Base-by-base conservation (phyloP, 768 basidiomycete species). In the Xanthoconium purpureum region DNA sequence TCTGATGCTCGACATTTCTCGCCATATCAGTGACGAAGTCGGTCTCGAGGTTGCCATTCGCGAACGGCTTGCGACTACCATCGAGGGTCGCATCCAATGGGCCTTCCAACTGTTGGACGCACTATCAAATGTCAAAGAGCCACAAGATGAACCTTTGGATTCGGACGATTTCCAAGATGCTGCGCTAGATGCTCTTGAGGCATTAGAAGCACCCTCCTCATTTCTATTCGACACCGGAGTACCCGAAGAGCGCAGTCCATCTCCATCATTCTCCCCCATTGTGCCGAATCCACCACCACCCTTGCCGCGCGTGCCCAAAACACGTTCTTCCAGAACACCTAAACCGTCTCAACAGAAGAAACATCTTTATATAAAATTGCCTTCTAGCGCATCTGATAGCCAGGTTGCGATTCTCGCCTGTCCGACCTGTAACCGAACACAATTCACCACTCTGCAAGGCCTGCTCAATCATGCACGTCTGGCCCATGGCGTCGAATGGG, bases 401-500 rank as follows among this genome's bases (percentile, higher is more conserved):
- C 69, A 73, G 29, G 55, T 74, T 18, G 67, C 63, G 6, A 55
- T 73, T 45, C 73, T 81, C 37, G 67, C 62, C 6, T 81, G 80
- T 62, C 72, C 75, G 0, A 75, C 73, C 50, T 82, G 80, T 56
- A 45, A 61, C 10, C 75, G 80, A 20, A 74, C 72, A 8, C 78
- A 82, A 46, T 80, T 82, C 61, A 79, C 77, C 24, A 80, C 72
- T 28, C 71, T 82, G 8, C 80, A 82, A 55, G 80, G 80, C 13
- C 71, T 82, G 38, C 68, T 83, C 30, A 82, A 82, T 49, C 80
- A 82, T 60, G 79, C 77, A 39, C 78, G 81, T 17, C 64, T 81
- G n/a, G 69, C 75, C 10, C 80, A 82, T 55, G 67, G 73, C 14
- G 66, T 77, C 39, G 77, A 81, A 54, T 82, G 74, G 67, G 75